Conservation (phyloP, 2,329 filamentous ascomycete genomes). For the Penicillium janthinellum region DNA sequence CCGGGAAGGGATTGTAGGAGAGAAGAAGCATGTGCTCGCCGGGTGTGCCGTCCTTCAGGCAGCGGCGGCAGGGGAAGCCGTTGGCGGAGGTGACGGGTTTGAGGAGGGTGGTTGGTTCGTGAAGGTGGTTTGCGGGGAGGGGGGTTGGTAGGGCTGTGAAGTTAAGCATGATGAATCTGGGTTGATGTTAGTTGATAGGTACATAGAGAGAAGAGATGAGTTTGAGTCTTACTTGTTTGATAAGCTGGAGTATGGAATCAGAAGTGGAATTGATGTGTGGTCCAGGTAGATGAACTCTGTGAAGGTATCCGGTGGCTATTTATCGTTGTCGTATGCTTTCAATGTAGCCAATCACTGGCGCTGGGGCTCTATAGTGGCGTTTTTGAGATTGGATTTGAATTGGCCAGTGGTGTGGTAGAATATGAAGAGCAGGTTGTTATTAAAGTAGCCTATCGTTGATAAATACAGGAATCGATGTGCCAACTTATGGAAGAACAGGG, state of each 20-base stretch:
- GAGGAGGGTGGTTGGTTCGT: background rate
- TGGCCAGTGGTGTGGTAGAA: background rate
- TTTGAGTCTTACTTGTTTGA: background rate
- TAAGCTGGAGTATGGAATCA: background rate
- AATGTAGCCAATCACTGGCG: background rate
- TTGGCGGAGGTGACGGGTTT: background rate
- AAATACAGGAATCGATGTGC: no score
- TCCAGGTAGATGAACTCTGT: background rate
- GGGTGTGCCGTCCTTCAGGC: background rate
- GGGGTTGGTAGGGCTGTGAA: constrained; percentile 13
- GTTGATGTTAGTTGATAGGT: no score
- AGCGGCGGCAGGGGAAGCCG: constrained; percentile 1
- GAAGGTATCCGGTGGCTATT: background rate
- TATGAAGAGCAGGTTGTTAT: background rate
- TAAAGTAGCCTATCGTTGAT: background rate
- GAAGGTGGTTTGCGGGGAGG: background rate
- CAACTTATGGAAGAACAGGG: no score
- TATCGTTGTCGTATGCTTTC: background rate
- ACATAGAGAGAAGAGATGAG: background rate
- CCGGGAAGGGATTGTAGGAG: constrained; percentile 1
- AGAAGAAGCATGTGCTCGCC: constrained; percentile 8
- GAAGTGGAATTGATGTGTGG: background rate
- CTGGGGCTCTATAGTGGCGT: background rate
- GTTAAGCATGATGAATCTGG: constrained; percentile 1
- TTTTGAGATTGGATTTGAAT: background rate